Evolutionary conservation across 2,329 filamentous ascomycete species (phyloP), one percentile per base, ranked within the genome.

Genomic region (Phyllosticta citriasiana): DNA sequence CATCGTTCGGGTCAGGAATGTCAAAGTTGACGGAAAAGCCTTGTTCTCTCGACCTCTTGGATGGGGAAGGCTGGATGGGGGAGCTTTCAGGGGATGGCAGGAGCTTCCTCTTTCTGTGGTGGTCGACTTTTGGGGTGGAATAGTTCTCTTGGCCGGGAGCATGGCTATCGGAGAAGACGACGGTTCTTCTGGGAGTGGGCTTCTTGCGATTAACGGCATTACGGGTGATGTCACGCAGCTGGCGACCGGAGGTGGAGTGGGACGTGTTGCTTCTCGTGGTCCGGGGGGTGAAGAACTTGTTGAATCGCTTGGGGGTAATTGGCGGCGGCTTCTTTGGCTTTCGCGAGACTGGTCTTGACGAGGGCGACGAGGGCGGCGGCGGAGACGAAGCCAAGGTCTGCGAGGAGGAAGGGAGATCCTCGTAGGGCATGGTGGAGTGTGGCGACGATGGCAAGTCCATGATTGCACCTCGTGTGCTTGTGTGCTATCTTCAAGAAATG

Each of bases 281-380:
- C 55, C 77, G 71, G 10, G 78, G 79, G 12, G 77, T 79, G 69
- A 81, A 81, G 70, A 81, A 81, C 63, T 76, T 75, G 55, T 69
- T 79, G 70, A 81, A 80, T 62, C 79, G 74, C 66, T 78, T 79
- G 6, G 79, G 79, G 0, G 79, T 81, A 64, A 81, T 78, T 27
- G 78, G 78, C 5, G 79, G 78, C 33, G 77, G 75, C 63, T 74
- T 77, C 64, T 72, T 78, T 47, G 71, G 73, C 66, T 79, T 80
- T 56, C 69, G 24, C 53, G 16, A 33, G 26, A 7, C 50, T 25
- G 22, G 65, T 40, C 66, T 66, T 30, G 67, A 67, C 35, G 64
- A 62, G 25, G 66, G 67, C 27, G 70, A 64, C 33, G 69, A 53
- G 27, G 74, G 64, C 53, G 66, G 63, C 64, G 70, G 70, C 62